These are phyloP conservation scores for Lathyrus oleraceus DNA, from an alignment of 306 rosid genomes.

Conservation along the genomic window DNA sequence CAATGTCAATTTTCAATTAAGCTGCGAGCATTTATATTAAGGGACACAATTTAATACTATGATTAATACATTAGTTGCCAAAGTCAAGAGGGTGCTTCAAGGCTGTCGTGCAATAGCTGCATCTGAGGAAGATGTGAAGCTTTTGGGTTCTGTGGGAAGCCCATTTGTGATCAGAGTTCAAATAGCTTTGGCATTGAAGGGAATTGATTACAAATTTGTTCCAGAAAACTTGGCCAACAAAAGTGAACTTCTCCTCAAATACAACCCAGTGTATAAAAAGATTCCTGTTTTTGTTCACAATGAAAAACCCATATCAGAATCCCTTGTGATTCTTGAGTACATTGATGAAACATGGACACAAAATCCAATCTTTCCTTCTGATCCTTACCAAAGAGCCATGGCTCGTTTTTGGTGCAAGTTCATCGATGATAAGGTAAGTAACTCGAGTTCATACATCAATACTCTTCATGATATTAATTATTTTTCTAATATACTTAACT, in stretches of 20 bases:
- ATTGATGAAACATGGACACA: no score
- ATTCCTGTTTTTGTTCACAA: no score
- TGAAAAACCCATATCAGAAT: no score
- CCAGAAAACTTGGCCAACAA: no score
- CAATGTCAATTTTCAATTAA: background rate
- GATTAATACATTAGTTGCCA: background rate
- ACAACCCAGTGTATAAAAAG: no score
- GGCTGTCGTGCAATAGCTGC: background rate
- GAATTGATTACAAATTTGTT: background rate
- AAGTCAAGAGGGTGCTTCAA: background rate
- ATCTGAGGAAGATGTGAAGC: no score
- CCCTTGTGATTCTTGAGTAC: no score
- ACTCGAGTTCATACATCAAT: background rate
- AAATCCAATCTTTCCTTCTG: slow-evolving; percentile 36
- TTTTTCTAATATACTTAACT: background rate
- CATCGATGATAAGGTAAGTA: slow-evolving; percentile 22
- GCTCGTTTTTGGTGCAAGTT: slow-evolving; percentile 70
- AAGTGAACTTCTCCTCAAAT: no score
- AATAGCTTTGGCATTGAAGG: no score
- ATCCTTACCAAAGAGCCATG: slow-evolving; percentile 46
- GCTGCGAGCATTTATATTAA: no score
- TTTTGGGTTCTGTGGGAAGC: no score
- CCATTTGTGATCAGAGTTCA: no score
- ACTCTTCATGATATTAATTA: background rate
- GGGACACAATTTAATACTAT: background rate